Conservation (phyloP, 1,139 yeast genomes). For the Arxiozyma slooffiae region DNA sequence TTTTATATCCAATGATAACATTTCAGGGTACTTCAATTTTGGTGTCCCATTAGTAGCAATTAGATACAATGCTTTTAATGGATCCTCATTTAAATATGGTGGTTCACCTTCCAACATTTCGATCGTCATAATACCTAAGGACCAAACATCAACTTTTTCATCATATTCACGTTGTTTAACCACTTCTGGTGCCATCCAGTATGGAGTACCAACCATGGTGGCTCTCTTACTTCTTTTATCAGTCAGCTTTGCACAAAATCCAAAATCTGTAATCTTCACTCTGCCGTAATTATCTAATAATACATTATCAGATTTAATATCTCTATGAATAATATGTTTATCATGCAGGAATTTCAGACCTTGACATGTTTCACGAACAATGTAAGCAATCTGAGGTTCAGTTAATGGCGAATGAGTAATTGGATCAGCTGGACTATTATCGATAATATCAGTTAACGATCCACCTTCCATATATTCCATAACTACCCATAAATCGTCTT, state of each 20-base stretch:
- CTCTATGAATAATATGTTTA: conserved; percentile 89
- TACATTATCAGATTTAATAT: conserved; percentile 91
- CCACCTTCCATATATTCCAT: conserved; percentile 97
- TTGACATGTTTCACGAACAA: conserved; percentile 82
- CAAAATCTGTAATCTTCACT: conserved; percentile 94
- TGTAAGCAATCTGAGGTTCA: conserved; percentile 78
- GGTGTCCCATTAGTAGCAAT: conserved; percentile 98
- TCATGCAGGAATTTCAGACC: conserved; percentile 87
- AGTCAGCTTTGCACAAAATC: conserved; percentile 93
- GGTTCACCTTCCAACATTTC: conserved; percentile 99
- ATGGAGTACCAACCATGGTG: conserved; percentile 98
- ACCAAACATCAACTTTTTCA: conserved; percentile 96
- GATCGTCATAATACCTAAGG: conserved; percentile 93
- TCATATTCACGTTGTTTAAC: conserved; percentile 94
- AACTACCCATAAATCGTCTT: conserved; percentile 70
- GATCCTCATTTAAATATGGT: conserved; percentile 93
- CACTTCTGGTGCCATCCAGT: conserved; percentile 99
- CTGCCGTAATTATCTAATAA: conserved; percentile 76
- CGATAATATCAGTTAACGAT: conserved; percentile 77
- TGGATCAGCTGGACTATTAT: conserved; percentile 46
- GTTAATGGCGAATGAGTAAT: conserved; percentile 34
- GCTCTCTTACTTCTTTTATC: conserved; percentile 90
- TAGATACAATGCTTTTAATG: conserved; percentile 73
- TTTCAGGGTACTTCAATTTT: conserved; percentile 78
- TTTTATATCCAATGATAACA: conserved; percentile 67